A percentile compares a stretch with the other conserved stretches of the same genome.
Evolutionary conservation across 345 rosid species (phyloP).

Genomic region (Crucihimalaya himalaica): DNA sequence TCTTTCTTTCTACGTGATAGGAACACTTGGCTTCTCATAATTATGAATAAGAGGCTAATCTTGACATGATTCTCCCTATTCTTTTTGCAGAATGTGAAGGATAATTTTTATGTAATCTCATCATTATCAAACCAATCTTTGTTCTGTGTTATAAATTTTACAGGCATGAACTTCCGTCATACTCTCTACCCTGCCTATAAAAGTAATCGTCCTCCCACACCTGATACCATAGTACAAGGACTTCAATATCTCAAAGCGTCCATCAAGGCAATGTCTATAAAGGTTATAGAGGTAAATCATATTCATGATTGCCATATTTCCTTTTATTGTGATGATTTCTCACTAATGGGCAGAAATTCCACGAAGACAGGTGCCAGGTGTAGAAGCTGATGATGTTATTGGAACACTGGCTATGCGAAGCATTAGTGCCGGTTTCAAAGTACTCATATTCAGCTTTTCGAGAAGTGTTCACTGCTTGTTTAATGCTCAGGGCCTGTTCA

Average conservation of each 20-base stretch:
- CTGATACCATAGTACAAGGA: conserved; percentile 94
- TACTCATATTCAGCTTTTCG: conserved; percentile 33
- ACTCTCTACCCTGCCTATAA: conserved; percentile 81
- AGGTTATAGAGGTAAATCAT: conserved; percentile 84
- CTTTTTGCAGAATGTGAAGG: conserved; percentile 9
- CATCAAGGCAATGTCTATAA: conserved; percentile 89
- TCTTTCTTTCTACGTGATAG: conserved; percentile 1
- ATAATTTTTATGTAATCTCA: conserved; percentile 2
- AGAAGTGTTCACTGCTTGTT: conserved; percentile 19
- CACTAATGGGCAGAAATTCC: conserved; percentile 36
- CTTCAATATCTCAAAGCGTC: conserved; percentile 95
- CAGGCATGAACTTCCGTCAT: conserved; percentile 87
- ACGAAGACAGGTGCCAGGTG: conserved; percentile 82
- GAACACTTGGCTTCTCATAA: conserved; percentile 4
- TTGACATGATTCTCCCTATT: conserved; percentile 15
- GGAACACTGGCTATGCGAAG: conserved; percentile 91
- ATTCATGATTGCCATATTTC: conserved; percentile 12
- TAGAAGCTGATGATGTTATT: conserved; percentile 98
- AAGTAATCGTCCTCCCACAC: conserved; percentile 93
- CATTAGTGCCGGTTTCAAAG: conserved; percentile 81
- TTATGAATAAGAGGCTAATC: not conserved
- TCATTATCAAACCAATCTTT: not conserved
- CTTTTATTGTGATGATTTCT: conserved; percentile 21
- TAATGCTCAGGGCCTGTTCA: not conserved
- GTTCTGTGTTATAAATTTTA: conserved; percentile 22